phyloP scores from a whole-genome alignment of 139 green algal genomes.

The Trebouxia sp. region DNA sequence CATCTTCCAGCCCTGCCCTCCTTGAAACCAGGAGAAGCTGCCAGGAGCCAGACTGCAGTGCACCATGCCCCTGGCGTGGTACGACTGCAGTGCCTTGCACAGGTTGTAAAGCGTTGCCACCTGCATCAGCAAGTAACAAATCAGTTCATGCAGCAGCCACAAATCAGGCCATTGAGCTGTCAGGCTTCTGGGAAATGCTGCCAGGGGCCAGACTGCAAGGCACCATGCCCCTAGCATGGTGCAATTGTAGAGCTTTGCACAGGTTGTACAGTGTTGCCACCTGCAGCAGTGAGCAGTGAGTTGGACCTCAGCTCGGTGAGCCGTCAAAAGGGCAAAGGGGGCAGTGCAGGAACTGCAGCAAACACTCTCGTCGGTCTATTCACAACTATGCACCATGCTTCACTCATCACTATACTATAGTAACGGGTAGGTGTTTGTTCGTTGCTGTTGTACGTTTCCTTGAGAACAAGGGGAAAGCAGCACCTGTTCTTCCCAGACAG shows the following conservation, averaged over 20 bases:
- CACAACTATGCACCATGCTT: too few species aligned
- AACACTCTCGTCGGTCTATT: too few species aligned
- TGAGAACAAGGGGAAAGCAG: too few species aligned
- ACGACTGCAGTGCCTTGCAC: conserved; percentile 5
- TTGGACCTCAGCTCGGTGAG: too few species aligned
- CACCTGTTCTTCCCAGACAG: conserved; percentile 22
- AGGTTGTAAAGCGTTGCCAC: conserved; percentile 27
- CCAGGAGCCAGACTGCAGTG: conserved; percentile 4
- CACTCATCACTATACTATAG: too few species aligned
- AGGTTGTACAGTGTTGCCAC: conserved; percentile 28
- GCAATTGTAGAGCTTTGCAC: background rate
- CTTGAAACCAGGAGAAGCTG: conserved; percentile 25
- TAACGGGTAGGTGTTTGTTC: too few species aligned
- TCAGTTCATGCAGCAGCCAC: too few species aligned
- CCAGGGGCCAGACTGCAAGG: background rate
- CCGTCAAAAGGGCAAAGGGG: too few species aligned
- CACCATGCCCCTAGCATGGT: conserved; percentile 15
- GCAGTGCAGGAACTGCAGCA: too few species aligned
- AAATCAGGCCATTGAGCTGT: too few species aligned
- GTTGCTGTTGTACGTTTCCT: too few species aligned
- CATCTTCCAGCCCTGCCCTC: conserved; percentile 28
- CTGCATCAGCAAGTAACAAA: background rate
- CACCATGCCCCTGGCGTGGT: conserved; percentile 13
- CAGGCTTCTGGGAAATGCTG: conserved; percentile 10
- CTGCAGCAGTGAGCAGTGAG: background rate